These are phyloP conservation scores for Acacia confusa DNA, from an alignment of 306 rosid species.

Conservation along the genomic window DNA sequence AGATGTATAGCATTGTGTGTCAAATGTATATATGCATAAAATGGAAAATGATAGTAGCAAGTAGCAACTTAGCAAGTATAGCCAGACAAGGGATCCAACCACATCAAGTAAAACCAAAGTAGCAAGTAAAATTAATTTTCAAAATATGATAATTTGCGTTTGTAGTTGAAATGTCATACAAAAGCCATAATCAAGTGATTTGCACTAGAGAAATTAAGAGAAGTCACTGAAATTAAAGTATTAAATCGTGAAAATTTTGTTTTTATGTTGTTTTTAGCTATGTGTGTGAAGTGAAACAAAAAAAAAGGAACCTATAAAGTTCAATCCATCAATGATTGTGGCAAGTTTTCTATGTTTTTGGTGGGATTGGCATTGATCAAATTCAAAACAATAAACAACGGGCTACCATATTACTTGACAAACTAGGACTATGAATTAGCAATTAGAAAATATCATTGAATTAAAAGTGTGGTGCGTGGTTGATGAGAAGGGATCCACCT, in stretches of 20 bases:
- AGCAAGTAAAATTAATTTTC: background rate
- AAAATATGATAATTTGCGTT: background rate
- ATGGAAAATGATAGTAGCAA: slow-evolving; percentile 25
- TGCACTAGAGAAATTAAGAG: background rate
- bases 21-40: slow-evolving; percentile 12
- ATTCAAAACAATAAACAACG: background rate
- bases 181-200: background rate
- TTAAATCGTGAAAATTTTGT: background rate
- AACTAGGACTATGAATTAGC: background rate
- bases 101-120: background rate
- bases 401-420: background rate
- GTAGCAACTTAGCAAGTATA: background rate
- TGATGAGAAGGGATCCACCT: background rate
- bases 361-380: background rate
- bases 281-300: too few relatives aligned
- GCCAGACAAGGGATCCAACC: background rate
- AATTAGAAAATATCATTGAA: background rate
- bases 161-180: background rate
- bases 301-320: background rate
- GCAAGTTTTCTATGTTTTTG: background rate
- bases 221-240: background rate
- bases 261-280: background rate
- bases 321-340: background rate
- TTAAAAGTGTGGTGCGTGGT: background rate
- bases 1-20: background rate